These are phyloP conservation scores for Kokia cookei DNA, from an alignment of 441 rosid species.

Conservation along the genomic window DNA sequence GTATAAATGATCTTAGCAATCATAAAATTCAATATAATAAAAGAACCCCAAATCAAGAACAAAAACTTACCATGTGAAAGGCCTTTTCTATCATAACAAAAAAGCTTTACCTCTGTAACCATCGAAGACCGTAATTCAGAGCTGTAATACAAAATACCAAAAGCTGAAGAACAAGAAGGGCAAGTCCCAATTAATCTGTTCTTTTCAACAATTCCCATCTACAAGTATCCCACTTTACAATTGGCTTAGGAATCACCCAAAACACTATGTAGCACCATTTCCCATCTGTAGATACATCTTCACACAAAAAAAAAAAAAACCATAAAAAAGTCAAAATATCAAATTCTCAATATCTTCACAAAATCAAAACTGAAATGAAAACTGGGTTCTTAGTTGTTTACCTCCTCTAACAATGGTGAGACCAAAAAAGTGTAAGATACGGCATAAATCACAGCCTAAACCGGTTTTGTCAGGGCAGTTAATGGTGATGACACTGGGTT, in stretches of 20 bases:
- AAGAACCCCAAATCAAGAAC: too few relatives aligned
- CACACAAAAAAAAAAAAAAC: neutral
- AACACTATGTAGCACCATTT: conserved; percentile 85
- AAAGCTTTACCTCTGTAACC: too few relatives aligned
- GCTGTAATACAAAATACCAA: conserved; percentile 52
- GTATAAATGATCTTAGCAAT: too few relatives aligned
- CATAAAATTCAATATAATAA: too few relatives aligned
- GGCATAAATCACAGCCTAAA: conserved; percentile 82
- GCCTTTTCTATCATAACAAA: too few relatives aligned
- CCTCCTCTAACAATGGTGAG: conserved; percentile 17
- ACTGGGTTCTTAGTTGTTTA: too few relatives aligned
- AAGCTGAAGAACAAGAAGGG: conserved; percentile 71
- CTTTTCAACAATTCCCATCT: conserved; percentile 82
- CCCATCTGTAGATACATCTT: too few relatives aligned
- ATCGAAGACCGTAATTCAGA: conserved; percentile 24
- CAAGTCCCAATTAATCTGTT: conserved; percentile 63
- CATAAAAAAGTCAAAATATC: too few relatives aligned
- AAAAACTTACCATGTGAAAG: too few relatives aligned
- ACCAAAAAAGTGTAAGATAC: conserved; percentile 87
- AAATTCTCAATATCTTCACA: neutral
- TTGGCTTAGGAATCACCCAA: conserved; percentile 70
- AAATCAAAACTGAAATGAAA: too few relatives aligned
- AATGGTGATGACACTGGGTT: too few relatives aligned
- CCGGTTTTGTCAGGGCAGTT: conserved; percentile 49
- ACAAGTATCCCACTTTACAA: conserved; percentile 10